These are phyloP conservation scores for Micromonas commoda DNA, from an alignment of 139 green algal genomes.

Conservation along the genomic window DNA sequence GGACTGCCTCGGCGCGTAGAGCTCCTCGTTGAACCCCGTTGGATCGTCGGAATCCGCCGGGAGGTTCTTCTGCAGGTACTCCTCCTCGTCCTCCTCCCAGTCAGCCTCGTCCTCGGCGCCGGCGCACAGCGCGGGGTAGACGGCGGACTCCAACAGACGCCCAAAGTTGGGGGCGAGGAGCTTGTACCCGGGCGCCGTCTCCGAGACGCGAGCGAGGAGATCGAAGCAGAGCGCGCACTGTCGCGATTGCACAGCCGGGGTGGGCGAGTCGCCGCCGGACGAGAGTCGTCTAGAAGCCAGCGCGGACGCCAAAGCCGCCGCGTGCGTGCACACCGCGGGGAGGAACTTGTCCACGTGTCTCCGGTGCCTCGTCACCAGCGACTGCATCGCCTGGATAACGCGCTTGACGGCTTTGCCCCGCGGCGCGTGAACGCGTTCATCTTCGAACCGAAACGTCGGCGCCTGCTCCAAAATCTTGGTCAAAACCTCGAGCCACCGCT, in stretches of 20 bases:
- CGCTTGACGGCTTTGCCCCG: neutral
- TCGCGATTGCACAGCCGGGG: neutral
- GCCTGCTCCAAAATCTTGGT: neutral
- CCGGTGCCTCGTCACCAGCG: slow-evolving; percentile 13
- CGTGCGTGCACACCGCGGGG: neutral
- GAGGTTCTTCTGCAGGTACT: neutral
- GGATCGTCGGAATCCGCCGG: neutral
- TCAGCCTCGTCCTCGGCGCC: neutral
- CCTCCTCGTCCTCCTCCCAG: slow-evolving; percentile 12
- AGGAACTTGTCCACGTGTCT: neutral
- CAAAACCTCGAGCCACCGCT: neutral
- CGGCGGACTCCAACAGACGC: neutral
- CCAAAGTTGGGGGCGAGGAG: slow-evolving; percentile 17
- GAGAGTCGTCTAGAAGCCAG: neutral
- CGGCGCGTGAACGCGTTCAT: neutral
- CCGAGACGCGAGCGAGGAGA: slow-evolving; percentile 11
- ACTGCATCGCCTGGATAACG: neutral
- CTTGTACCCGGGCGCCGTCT: slow-evolving; percentile 15
- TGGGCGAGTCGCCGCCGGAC: neutral
- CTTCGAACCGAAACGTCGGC: neutral
- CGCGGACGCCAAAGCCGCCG: neutral
- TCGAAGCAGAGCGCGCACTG: slow-evolving; percentile 15
- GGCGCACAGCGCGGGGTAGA: slow-evolving; percentile 18
- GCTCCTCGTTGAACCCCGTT: slow-evolving; percentile 5
- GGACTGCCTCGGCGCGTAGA: neutral